Base-by-base conservation (phyloP, 805 yeast genomes). In the Cyberlindnera maritima region DNA sequence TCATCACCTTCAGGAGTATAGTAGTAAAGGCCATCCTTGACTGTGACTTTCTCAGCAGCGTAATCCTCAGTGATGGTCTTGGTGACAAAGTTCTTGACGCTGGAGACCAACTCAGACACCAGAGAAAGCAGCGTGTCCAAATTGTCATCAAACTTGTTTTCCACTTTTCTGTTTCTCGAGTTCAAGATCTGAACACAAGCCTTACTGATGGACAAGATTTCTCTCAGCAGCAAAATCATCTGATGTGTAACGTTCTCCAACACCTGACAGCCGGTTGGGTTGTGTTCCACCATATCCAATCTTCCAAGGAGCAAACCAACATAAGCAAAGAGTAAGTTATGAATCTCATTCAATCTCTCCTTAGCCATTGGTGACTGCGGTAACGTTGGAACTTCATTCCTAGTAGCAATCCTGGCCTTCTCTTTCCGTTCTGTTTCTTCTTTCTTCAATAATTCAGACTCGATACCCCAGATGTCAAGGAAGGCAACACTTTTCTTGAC, bases 281-380 rank as follows among this genome's bases (percentile, higher is more conserved):
- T 86, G 55, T 82, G 85, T 59, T 87, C 94, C 31, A 86, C 79
- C 63, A 87, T 71, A 62, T 87, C 94, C 53, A 87, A 65, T 56
- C 95, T 68, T n/a, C 95, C 95, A 14, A 85, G 71, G 10, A 86
- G 76, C 53, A 87, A 58, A 2, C 85, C 83, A 52, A 85, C 69
- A 57, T 86, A 86, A 1, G 79, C 71, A 56, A 77, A 76, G 14
- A 85, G 58, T 5, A 82, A 68, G 23, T 78, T 76, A 55, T 83
- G 76, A 35, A 85, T 76, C 62, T 85, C 91, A 21, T 79, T 75
- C 20, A 85, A 68, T 55, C 95, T 70, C 46, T 72, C 76, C 46
- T 77, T 72, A 0, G 88, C 88, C 45, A 69, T 65, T 2, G 95
- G 95, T 2, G 88, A 79, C 1, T 62, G 53, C 2, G 60, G 43